Evolutionary conservation across 2,329 filamentous ascomycete genomes (phyloP).

Genomic region (Aspergillus calidoustus): DNA sequence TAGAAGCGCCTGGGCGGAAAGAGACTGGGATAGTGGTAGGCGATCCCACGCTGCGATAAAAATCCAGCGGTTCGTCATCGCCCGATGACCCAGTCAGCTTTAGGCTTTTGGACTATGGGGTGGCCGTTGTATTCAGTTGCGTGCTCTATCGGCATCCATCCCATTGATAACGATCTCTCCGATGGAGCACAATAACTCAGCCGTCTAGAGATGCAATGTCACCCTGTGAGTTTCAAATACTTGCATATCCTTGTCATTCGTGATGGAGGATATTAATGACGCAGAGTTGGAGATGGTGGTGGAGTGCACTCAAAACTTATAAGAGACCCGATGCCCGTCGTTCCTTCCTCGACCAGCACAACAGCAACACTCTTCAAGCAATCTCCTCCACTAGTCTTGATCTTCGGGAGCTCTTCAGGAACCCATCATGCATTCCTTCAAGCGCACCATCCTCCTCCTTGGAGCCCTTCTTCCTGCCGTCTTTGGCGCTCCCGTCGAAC

Average conservation of each 20-base stretch:
- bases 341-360: constrained; percentile 10
- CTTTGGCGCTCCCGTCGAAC: constrained; percentile 24
- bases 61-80: neutral
- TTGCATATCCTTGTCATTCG: constrained; percentile 16
- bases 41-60: constrained; percentile 4
- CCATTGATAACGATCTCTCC: constrained; percentile 20
- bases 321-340: constrained; percentile 11
- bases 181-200: constrained; percentile 25
- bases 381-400: constrained; percentile 5
- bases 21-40: neutral
- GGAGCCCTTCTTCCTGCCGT: constrained; percentile 30
- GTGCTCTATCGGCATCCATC: constrained; percentile 15
- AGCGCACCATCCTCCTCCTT: constrained; percentile 27
- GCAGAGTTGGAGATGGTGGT: neutral
- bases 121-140: constrained; percentile 8
- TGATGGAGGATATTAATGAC: constrained; percentile 15
- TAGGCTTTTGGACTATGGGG: neutral
- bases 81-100: constrained; percentile 15
- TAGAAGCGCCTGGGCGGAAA: constrained; percentile 13
- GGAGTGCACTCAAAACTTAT: constrained; percentile 11
- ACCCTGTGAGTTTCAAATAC: constrained; percentile 27
- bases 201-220: constrained; percentile 29
- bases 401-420: neutral
- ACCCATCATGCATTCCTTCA: constrained; percentile 27
- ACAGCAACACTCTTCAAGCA: constrained; percentile 2